Evolutionary conservation across 2,329 filamentous ascomycete genomes (phyloP), one percentile per base, ranked within the genome.

Genomic region (Penicillium sp.): DNA sequence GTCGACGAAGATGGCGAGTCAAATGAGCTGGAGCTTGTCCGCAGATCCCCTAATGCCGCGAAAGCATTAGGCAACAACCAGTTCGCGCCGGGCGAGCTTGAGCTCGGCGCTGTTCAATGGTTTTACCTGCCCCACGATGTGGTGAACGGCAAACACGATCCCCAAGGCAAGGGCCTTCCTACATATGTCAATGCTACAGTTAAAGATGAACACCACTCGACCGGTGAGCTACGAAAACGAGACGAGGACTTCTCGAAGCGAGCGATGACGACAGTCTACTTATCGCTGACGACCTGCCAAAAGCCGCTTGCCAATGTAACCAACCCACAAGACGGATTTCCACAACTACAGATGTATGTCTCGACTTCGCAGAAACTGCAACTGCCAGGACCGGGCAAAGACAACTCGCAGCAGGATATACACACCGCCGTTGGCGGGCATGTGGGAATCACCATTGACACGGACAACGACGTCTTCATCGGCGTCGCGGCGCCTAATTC

Each of bases 271-370:
- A 83, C 75, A 1, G 78, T 97, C 3, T 97, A 88, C 72, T 81
- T 99, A 51, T 91, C 91, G 2, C 85, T 91, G 41, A 97, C 91
- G 62, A 92, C 90, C 1, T 99, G 94, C 73, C 74, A 84, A 26
- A 91, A 95, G 65, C 94, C 93, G 12, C 70, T 74, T 19, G 78
- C 80, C 38, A 83, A 82, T 38, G 76, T 75, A 2, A 74, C 77
- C 11, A 65, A 75, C 49, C 72, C 75, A 14, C 67, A 62, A 11
- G 64, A 55, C 30, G 47, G 77, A 1, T 83, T 89, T 12, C 88
- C 89, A 1, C 91, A 96, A 66, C 81, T 97, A 48, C 83, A 83
- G 12, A 76, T 97, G 10, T 96, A 88, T 67, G 79, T 96, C 45
- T 95, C 91, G 3, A 85, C 78, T 17, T 84, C 84, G 3, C 67